Base-by-base conservation (phyloP, 2,329 filamentous ascomycete species). In the Apiospora marii region DNA sequence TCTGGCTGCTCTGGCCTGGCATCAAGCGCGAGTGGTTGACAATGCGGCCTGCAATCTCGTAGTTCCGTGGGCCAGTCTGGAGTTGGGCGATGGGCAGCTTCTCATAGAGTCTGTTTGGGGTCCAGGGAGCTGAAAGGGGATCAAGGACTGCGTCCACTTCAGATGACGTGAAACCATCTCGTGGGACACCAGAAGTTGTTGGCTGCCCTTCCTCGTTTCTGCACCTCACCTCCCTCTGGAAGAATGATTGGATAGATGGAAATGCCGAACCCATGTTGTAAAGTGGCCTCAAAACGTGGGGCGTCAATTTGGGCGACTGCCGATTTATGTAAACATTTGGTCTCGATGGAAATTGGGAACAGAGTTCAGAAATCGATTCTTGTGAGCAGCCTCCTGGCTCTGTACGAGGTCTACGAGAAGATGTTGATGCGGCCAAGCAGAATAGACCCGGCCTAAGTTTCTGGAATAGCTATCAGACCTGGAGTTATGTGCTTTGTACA, bases 31-130 rank as follows among this genome's bases (percentile, higher is more conserved):
- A 86, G 74, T 90, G 84, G 77, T 91, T 91, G 14, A 89, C 87
- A 16, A 92, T 78, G 41, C 90, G 83, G 1, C 90, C 90, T 48
- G 82, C 84, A 72, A 91, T 87, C 3, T 83, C 83, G 43, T 90
- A 84, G 69, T 85, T 82, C 44, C 81, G 81, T 0, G 86, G 86
- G 0, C 89, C 89, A 1, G 85, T 81, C 48, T 85, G 74, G 0
- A 92, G 81, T 5, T 84, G 78, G 8, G 80, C 82, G 44, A 91
- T 88, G 4, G 82, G 78, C 1, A 82, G 78, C 72, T 86, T 83
- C 72, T 87, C 82, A 72, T 90, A 90, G 10, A 83, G 79, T 19
- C 84, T 80, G 3, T 80, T 77, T 0, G 87, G 87, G 30, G 82
- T 78, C 82, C 84, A 85, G 7, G 77, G 74, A 4, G 80, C 76